Percentiles rank a stretch among this genome's conserved stretches.
These are phyloP conservation scores for Monosporozyma servazzii DNA, from an alignment of 805 yeast species.

Conservation along the genomic window DNA sequence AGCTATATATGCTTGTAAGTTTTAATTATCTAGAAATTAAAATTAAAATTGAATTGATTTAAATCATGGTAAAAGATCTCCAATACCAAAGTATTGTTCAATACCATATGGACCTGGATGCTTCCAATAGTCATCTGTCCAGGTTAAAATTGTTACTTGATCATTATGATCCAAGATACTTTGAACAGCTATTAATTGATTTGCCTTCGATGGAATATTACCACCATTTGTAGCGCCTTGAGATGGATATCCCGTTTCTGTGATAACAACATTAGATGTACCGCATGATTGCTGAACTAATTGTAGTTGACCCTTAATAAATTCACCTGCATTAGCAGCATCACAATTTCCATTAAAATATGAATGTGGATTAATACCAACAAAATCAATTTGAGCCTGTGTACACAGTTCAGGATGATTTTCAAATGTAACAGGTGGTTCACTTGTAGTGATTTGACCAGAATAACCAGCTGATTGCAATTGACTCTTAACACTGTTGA, in stretches of 20 bases:
- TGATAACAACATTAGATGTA: conserved; percentile 46
- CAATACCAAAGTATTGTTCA: conserved; percentile 79
- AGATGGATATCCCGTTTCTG: conserved; percentile 89
- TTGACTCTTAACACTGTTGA: conserved; percentile 49
- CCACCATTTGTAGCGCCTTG: conserved; percentile 61
- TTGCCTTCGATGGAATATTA: conserved; percentile 59
- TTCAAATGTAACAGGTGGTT: conserved; percentile 73
- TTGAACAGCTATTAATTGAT: conserved; percentile 63
- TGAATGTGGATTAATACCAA: conserved; percentile 81
- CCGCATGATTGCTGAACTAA: conserved; percentile 49
- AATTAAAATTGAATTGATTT: no score
- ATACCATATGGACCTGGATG: conserved; percentile 72
- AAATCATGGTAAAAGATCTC: conserved; percentile 24
- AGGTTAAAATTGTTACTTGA: conserved; percentile 63
- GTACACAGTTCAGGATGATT: conserved; percentile 61
- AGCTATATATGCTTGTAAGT: background rate
- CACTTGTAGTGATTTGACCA: conserved; percentile 76
- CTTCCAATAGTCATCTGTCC: conserved; percentile 85
- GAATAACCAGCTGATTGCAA: conserved; percentile 62
- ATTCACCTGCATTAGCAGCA: conserved; percentile 64
- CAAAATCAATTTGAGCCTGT: conserved; percentile 61
- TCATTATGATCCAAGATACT: conserved; percentile 50
- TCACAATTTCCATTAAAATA: conserved; percentile 59
- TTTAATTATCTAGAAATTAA: background rate
- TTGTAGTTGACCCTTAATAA: conserved; percentile 52